These are phyloP conservation scores for Trifolium dubium DNA, from an alignment of 306 rosid species.

Conservation along the genomic window DNA sequence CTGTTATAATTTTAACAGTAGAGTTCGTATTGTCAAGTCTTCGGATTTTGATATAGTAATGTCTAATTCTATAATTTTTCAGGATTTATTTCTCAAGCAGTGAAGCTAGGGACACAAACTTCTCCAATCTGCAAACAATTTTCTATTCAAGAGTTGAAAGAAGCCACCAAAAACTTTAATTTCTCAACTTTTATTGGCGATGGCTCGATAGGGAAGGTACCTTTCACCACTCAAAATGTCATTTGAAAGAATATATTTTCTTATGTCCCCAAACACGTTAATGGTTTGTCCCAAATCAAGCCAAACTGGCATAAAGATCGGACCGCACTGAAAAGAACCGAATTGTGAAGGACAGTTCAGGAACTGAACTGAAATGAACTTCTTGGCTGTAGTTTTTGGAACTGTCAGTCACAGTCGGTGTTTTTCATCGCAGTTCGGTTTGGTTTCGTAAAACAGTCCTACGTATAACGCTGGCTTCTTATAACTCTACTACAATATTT, in stretches of 20 bases:
- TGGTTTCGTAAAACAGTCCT: too few relatives aligned
- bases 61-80: slow-evolving; percentile 6
- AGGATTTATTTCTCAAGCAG: slow-evolving; percentile 77
- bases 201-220: slow-evolving; percentile 90
- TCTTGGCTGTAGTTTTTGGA: too few relatives aligned
- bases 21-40: neutral
- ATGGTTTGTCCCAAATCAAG: too few relatives aligned
- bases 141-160: slow-evolving; percentile 75
- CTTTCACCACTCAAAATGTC: neutral
- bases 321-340: too few relatives aligned
- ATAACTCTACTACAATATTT: slow-evolving; percentile 4
- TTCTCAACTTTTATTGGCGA: slow-evolving; percentile 68
- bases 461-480: too few relatives aligned
- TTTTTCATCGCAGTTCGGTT: too few relatives aligned
- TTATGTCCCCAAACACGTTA: too few relatives aligned
- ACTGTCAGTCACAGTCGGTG: too few relatives aligned
- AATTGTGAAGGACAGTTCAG: too few relatives aligned
- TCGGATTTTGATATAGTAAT: slow-evolving; percentile 12
- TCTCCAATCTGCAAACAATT: slow-evolving; percentile 56
- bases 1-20: neutral
- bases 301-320: too few relatives aligned
- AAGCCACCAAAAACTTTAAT: slow-evolving; percentile 66
- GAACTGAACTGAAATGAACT: too few relatives aligned
- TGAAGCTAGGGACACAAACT: slow-evolving; percentile 69
- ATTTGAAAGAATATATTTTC: neutral